phyloP scores from a whole-genome alignment of 2,329 filamentous ascomycete genomes.

The Emergomyces pasteurianus region DNA sequence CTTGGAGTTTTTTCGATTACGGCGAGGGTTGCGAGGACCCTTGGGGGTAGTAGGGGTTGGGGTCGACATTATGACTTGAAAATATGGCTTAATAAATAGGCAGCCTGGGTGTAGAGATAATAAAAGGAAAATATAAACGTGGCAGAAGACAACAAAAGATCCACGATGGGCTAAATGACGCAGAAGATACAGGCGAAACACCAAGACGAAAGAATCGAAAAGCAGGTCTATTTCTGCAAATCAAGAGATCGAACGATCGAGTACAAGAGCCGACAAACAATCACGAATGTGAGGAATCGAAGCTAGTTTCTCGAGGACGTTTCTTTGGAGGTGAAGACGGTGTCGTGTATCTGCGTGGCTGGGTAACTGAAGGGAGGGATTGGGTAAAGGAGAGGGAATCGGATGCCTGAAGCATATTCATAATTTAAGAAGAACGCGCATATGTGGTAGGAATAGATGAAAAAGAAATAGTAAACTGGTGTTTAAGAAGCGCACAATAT shows the following conservation, averaged over 20 bases:
- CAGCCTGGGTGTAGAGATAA: slow-evolving; percentile 27
- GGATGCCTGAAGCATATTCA: slow-evolving; percentile 4
- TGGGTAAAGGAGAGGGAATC: background rate
- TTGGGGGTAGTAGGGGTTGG: slow-evolving; percentile 30
- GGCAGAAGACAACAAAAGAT: background rate
- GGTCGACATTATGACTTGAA: slow-evolving; percentile 33
- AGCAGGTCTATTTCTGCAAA: background rate
- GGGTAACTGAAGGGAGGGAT: background rate
- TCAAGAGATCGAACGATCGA: background rate
- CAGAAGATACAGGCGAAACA: slow-evolving; percentile 8
- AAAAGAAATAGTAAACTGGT: background rate
- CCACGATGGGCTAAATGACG: slow-evolving; percentile 7
- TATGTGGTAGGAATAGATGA: background rate
- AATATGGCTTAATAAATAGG: slow-evolving; percentile 40
- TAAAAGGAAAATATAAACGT: slow-evolving; percentile 16
- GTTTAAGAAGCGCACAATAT: background rate
- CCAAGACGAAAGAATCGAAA: slow-evolving; percentile 3
- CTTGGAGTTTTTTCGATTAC: slow-evolving; percentile 24
- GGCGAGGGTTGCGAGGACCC: slow-evolving; percentile 25
- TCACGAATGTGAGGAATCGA: background rate
- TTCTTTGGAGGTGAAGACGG: background rate
- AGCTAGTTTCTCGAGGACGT: background rate
- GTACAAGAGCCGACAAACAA: background rate
- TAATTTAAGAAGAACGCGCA: background rate
- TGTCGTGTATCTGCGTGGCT: background rate